Base-by-base conservation (phyloP, 2,329 filamentous ascomycete species). In the Botrytis deweyae region DNA sequence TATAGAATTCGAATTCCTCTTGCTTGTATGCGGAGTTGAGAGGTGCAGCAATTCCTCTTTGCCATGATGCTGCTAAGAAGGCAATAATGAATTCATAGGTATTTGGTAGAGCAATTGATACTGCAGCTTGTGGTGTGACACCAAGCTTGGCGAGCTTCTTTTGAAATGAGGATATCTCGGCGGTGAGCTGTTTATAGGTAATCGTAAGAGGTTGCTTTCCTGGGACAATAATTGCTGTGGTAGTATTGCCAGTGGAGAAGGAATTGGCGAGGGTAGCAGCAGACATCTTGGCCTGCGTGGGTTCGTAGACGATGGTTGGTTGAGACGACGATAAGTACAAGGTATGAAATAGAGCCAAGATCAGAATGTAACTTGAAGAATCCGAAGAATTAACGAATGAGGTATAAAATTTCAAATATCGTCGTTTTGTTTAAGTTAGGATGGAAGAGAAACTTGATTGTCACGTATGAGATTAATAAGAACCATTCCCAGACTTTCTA, bases 1-100 rank as follows among this genome's bases (percentile, higher is more conserved):
- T 95, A 83, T 96, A 97, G 83, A 97, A 97, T 82, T 96, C 93
- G 81, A 95, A 96, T 82, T 97, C 93, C 73, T 91, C 91, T 83
- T 96, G 93, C 85, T 95, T 97, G 86, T 97, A 97, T 63, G 91
- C 91, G 59, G 93, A 90, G 82, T 97, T 97, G 77, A 97, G 85
- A n/a, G 93, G 94, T 4, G 94, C 94, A 12, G 93, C 93, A 78
- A 96, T 91, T 44, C 87, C 92, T 79, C 94, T 88, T 84, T 96
- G 93, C 89, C 91, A 94, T n/a, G 93, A 89, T 29, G 90, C 88
- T n/a, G 93, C 93, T 63, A 97, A 88, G 83, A 97, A 97, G 3
- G 93, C 90, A 73, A 96, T 90, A 81, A 97, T 92, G 84, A 97
- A 96, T 82, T 95, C 93, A 83, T 94, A 95, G 71, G 91, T 94